phyloP scores from a whole-genome alignment of 176 grass and related monocot genomes.

The Musa schizocarpa region DNA sequence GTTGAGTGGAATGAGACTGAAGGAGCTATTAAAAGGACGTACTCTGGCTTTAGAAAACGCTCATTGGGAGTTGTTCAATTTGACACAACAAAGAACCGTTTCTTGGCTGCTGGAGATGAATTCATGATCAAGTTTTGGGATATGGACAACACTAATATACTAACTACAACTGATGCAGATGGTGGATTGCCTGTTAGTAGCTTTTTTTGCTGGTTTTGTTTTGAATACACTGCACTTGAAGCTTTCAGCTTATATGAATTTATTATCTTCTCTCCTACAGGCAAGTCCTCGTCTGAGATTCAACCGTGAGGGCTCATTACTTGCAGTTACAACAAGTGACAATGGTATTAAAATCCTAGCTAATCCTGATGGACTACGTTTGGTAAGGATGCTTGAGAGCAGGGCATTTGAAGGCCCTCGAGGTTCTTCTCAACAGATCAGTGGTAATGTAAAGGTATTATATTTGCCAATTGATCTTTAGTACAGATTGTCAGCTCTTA shows the following conservation, averaged over 20 bases:
- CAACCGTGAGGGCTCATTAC: slow-evolving; percentile 92
- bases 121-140: slow-evolving; percentile 98
- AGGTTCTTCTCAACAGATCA: slow-evolving; percentile 75
- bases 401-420: slow-evolving; percentile 80
- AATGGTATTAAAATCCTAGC: slow-evolving; percentile 98
- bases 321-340: slow-evolving; percentile 83
- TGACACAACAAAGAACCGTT: slow-evolving; percentile 84
- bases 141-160: slow-evolving; percentile 85
- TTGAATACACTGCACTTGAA: not conserved
- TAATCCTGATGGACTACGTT: slow-evolving; percentile 79
- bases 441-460: slow-evolving; percentile 44
- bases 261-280: slow-evolving; percentile 28
- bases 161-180: slow-evolving; percentile 72
- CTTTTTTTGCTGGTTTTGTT: not conserved
- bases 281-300: slow-evolving; percentile 93
- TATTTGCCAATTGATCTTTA: not conserved
- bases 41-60: slow-evolving; percentile 81
- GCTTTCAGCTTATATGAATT: not conserved
- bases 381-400: slow-evolving; percentile 86
- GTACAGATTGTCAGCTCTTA: no score
- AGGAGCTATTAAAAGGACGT: slow-evolving; percentile 89
- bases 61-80: slow-evolving; percentile 88
- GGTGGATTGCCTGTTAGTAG: slow-evolving; percentile 82
- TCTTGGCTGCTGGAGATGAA: slow-evolving; percentile 97
- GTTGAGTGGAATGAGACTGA: slow-evolving; percentile 99